These are phyloP conservation scores for Encephalitozoon romaleae DNA, from an alignment of 371 early-diverging fungal genomes.

Conservation along the genomic window DNA sequence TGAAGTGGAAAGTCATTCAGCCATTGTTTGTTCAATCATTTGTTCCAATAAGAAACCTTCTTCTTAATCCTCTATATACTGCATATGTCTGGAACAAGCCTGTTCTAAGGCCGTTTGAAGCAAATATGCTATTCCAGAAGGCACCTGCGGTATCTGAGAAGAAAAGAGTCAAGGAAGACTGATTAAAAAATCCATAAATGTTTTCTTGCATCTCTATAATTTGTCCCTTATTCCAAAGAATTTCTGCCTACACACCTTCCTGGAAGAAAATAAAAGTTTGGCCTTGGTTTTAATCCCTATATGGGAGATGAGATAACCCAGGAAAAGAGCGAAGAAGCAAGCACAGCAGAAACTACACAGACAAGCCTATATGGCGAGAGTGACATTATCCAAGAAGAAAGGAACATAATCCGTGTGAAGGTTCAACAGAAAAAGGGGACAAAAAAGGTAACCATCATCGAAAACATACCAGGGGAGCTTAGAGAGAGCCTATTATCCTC, in stretches of 20 bases:
- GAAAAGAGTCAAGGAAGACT: constrained; percentile 44
- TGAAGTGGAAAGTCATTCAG: constrained; percentile 49
- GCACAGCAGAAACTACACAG: neutral
- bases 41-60: constrained; percentile 47
- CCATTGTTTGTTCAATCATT: constrained; percentile 53
- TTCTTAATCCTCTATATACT: constrained; percentile 57
- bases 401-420: constrained; percentile 20
- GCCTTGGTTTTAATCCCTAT: neutral
- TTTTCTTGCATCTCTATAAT: neutral
- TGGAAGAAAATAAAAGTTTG: neutral
- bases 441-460: constrained; percentile 43
- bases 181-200: constrained; percentile 23
- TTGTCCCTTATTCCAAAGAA: neutral
- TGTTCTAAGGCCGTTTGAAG: constrained; percentile 60
- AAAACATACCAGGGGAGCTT: constrained; percentile 11
- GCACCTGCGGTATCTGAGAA: neutral
- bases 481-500: constrained; percentile 3
- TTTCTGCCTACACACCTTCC: neutral
- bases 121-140: constrained; percentile 52
- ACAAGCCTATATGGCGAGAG: neutral
- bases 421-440: constrained; percentile 38
- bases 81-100: constrained; percentile 52
- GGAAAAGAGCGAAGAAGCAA: neutral
- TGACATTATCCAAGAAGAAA: constrained; percentile 18
- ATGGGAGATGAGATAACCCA: neutral